Conservation (phyloP, 208 protist genomes). For the Acanthamoeba castellanii region DNA sequence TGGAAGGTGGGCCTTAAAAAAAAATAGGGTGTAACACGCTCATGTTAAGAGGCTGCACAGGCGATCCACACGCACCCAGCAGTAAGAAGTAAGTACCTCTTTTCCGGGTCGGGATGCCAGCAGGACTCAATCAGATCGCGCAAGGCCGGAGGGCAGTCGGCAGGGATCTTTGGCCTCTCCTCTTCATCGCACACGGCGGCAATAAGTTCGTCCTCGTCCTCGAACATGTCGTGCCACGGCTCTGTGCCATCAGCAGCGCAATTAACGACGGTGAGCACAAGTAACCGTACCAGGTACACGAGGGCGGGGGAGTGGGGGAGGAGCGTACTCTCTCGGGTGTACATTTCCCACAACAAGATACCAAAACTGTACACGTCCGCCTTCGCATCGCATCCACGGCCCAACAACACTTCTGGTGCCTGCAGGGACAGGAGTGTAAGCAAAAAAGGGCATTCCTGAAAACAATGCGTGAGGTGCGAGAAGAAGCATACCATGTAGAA, state of each 20-base stretch:
- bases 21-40: neutral
- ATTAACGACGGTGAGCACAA: neutral
- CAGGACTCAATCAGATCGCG: constrained; percentile 34
- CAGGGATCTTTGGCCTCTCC: constrained; percentile 44
- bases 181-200: constrained; percentile 56
- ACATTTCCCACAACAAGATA: constrained; percentile 50
- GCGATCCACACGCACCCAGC: too few species aligned
- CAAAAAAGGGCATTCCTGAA: neutral
- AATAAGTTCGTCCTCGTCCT: constrained; percentile 65
- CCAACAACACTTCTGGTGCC: constrained; percentile 57
- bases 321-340: constrained; percentile 43
- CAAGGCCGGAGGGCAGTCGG: constrained; percentile 22
- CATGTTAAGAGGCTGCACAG: neutral
- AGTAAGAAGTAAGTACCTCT: neutral
- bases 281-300: neutral
- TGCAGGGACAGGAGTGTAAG: neutral
- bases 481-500: constrained; percentile 56
- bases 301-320: neutral
- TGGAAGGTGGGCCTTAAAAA: constrained; percentile 43
- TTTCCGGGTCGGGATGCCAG: constrained; percentile 32
- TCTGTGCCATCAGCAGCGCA: neutral
- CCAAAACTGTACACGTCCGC: constrained; percentile 66
- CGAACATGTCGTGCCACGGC: constrained; percentile 48
- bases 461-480: neutral
- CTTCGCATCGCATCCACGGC: constrained; percentile 45